Evolutionary conservation across 1,139 yeast species (phyloP).

Genomic region (Nakaseomyces bracarensis): DNA sequence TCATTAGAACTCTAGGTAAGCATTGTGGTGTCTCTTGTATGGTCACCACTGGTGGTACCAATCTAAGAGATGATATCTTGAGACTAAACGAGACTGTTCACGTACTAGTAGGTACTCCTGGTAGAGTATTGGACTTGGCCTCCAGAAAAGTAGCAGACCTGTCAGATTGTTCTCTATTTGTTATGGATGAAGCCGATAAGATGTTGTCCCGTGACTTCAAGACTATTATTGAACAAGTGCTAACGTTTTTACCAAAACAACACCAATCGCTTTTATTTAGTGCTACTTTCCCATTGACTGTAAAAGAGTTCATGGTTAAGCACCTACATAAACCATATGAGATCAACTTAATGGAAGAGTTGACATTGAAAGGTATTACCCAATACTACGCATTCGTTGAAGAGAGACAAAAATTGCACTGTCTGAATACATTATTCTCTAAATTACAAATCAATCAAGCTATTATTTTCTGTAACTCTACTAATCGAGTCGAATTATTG

Average conservation of each 20-base stretch:
- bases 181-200: slow-evolving; percentile 99
- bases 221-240: slow-evolving; percentile 77
- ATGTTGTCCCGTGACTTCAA: slow-evolving; percentile 89
- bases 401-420: slow-evolving; percentile 90
- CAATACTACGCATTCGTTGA: slow-evolving; percentile 97
- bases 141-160: slow-evolving; percentile 81
- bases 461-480: slow-evolving; percentile 92
- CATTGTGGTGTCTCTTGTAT: slow-evolving; percentile 88
- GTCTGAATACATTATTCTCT: slow-evolving; percentile 88
- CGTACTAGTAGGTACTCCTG: slow-evolving; percentile 89
- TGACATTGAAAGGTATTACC: slow-evolving; percentile 90
- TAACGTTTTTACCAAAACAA: slow-evolving; percentile 66
- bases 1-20: slow-evolving; percentile 92
- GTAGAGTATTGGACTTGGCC: slow-evolving; percentile 92
- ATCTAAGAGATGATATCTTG: slow-evolving; percentile 84
- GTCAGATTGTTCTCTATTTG: slow-evolving; percentile 77
- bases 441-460: slow-evolving; percentile 94
- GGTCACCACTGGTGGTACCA: slow-evolving; percentile 99
- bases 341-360: slow-evolving; percentile 94
- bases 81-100: slow-evolving; percentile 91
- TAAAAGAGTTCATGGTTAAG: slow-evolving; percentile 84
- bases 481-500: slow-evolving; percentile 88
- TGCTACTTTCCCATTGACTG: slow-evolving; percentile 94
- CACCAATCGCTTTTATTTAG: slow-evolving; percentile 86
- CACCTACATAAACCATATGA: slow-evolving; percentile 90